Base-by-base conservation (phyloP, 1,139 yeast species). In the Hemisphaericaspora lyxosophila region DNA sequence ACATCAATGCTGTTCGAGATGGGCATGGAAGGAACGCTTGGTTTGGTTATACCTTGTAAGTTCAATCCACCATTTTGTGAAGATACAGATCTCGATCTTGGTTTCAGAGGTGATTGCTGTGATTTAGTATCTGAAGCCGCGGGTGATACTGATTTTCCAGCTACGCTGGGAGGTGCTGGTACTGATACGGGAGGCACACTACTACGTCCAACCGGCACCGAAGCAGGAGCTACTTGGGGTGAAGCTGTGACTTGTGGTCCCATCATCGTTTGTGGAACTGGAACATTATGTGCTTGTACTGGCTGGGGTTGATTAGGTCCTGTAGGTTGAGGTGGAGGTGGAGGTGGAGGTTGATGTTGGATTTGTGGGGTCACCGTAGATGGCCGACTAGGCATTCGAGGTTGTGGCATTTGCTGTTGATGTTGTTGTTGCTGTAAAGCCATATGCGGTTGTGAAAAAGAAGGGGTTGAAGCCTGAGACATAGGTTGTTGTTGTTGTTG, bases 11-110 rank as follows among this genome's bases (percentile, higher is more conserved):
- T 79, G 34, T 73, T 75, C 1, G 95, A 81, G 28, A 89, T 82
- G 1, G 92, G 88, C 39, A 86, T 70, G 4, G 85, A 74, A 1
- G 92, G 85, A 9, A 82, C 85, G 19, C 84, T 70, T 7, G 82
- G 78, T 50, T 82, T 81, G 42, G 82, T 79, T 30, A 81, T 70
- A 22, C 75, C 80, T 9, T 59, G 53, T 17, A 62, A 51, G 37
- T 57, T 60, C 12, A 46, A 30, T 13, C 25, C 30, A 20, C 28
- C 31, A 8, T 31, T 17, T 20, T 15, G 18, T 3, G 15, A 24
- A 7, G 38, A 11, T 17, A 31, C 35, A 15, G 38, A 31, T 26
- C 27, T 24, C 12, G 38, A 31, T 16, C 38, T 15, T 9, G 22
- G 32, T 17, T 16, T 33, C 29, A 24, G 44, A 16, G 29, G 44